Base-by-base conservation (phyloP, 2,329 filamentous ascomycete species). In the Fusarium cyanostomum region DNA sequence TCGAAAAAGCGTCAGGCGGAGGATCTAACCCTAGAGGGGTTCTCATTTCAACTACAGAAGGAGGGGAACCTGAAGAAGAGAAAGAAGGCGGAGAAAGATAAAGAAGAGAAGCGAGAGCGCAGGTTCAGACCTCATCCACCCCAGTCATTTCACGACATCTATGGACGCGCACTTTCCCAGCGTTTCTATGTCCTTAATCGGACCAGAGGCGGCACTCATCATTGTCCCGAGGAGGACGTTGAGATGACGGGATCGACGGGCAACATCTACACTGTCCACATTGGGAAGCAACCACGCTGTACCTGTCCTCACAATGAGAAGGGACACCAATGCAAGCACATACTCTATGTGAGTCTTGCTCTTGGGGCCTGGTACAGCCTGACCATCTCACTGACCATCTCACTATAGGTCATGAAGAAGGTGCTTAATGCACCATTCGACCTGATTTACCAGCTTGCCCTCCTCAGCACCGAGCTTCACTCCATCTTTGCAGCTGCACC, bases 241-340 rank as follows among this genome's bases (percentile, higher is more conserved):
- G 79, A 86, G 55, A 77, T 90, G 59, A 84, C 87, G 0, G 88
- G 88, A 1, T 85, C 84, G 9, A 90, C 86, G 2, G 88, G 87
- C 13, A 90, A 90, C 62, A 79, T 90, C 55, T 90, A 91, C 72
- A 83, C 75, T 0, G 81, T 90, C 28, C 75, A 75, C 30, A 81
- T 90, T 49, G 76, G 77, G 4, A 78, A 78, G n/a, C 67, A 79
- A 15, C 84, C 86, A 0, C 75, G 66, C 0, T 89, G 87, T 71
- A 77, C 80, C 44, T 89, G 87, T 59, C 85, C 86, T 1, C 81
- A 88, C 54, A 81, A 79, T 1, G 66, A 57, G 24, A 79, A 79
- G 30, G 84, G 84, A 0, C 80, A 85, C 28, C 85, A 88, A 59
- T 89, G 88, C 81, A 90, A 90, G 69, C 88, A 91, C 65, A 77